phyloP scores from a whole-genome alignment of 805 yeast species.

The Lachancea waltii region DNA sequence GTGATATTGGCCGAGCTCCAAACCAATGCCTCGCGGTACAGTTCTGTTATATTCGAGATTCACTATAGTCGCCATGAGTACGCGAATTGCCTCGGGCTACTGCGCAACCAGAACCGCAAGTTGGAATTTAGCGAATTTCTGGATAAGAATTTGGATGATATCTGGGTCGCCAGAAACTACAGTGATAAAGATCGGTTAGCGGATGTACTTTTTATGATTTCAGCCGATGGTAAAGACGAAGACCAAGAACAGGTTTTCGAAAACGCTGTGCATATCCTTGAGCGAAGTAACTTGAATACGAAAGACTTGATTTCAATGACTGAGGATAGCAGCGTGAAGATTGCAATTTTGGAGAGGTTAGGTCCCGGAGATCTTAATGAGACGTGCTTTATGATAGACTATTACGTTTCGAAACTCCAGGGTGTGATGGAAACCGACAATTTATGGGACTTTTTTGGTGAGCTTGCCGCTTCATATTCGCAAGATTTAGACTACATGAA shows the following conservation, averaged over 20 bases:
- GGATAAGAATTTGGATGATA: conserved; percentile 5
- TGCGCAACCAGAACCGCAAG: neutral
- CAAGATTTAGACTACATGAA: conserved; percentile 23
- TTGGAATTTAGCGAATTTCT: conserved; percentile 5
- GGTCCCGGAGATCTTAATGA: conserved; percentile 19
- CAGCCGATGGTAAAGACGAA: neutral
- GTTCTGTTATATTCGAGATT: conserved; percentile 1
- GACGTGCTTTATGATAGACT: conserved; percentile 21
- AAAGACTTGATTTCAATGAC: conserved; percentile 15
- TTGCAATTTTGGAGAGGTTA: conserved; percentile 21
- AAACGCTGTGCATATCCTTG: conserved; percentile 11
- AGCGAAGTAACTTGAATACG: conserved; percentile 9
- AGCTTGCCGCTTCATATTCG: conserved; percentile 17
- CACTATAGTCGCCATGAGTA: neutral
- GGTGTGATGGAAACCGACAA: conserved; percentile 13
- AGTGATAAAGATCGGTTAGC: neutral
- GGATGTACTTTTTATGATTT: conserved; percentile 16
- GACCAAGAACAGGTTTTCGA: conserved; percentile 7
- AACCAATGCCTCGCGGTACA: conserved; percentile 2
- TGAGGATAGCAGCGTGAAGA: conserved; percentile 17
- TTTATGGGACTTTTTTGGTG: conserved; percentile 17
- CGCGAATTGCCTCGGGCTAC: conserved; percentile 1
- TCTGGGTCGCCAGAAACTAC: neutral
- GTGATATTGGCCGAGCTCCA: conserved; percentile 14
- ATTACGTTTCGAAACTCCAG: conserved; percentile 22